Base-by-base conservation (phyloP, 2,329 filamentous ascomycete species). In the Corniculantispora saksenae region DNA sequence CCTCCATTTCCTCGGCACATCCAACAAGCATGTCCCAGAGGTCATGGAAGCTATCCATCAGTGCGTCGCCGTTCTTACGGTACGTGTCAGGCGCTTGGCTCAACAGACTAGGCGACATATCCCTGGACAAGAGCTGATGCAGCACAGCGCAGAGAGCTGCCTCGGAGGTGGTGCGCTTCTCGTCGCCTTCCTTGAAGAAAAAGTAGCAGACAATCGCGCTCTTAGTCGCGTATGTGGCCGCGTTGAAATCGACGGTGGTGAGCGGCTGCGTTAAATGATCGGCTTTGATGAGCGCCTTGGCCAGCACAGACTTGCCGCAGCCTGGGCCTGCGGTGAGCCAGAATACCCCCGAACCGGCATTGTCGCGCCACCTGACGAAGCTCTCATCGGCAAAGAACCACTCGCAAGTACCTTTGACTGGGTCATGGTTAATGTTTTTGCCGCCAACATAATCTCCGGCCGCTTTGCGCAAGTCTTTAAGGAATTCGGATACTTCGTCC, bases 291-390 rank as follows among this genome's bases (percentile, higher is more conserved):
- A 61, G 48, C 23, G 21, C 7, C 3, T 35, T n/a, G 1, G 63
- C 35, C 23, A 65, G 40, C 13, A 61, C 27, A 17, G 56, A 61
- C 21, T 61, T 65, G 19, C 56, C 63, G 21, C 57, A 61, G 1
- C 56, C 57, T 23, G 63, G 48, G 2, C 19, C 63, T 27, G 63
- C 63, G 3, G 63, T 59, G 21, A 61, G 10, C 50, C 48, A 61
- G 15, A 61, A 47, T 9, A 61, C 21, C 12, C 25, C 47, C 1
- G 63, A 56, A 7, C 23, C 23, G 2, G 23, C 6, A 2, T 15
- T 5, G 19, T 23, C 50, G 8, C 50, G 27, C 63, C 50, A 61
- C 8, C 13, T 51, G 17, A 21, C 35, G 19, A 60, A 61, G 6
- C 17, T n/a, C 5, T n/a, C 12, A 38, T 65, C 55, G 9, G 32